Base-by-base conservation (phyloP, 1,284 basidiomycete genomes). In the Uromyces viciae-fabae region DNA sequence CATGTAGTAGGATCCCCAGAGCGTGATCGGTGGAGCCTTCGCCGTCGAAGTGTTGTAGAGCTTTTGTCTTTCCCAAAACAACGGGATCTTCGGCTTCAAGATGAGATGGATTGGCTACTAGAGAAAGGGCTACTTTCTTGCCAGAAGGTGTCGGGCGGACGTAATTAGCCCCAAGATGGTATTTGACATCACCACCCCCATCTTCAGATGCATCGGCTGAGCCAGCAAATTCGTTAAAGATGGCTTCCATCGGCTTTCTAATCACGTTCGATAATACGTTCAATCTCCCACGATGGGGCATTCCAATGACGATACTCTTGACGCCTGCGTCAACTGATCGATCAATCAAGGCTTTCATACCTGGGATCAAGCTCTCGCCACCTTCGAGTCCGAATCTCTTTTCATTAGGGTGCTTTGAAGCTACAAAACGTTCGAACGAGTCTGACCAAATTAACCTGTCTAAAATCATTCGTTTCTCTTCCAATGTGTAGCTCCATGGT, bases 401-500 rank as follows among this genome's bases (percentile, higher is more conserved):
- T 89, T 99, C 97, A 88, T 98, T 99, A 83, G 97, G 97, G 88
- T 95, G 98, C 87, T 99, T 99, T 89, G 92, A 94, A 31, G 95
- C 92, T 84, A 99, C 95, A 89, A 98, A 99, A 86, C 96, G 95
- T 87, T 99, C 97, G 85, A 99, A 98, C 5, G 94, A 93, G 86
- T 99, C 96, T 38, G 96, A 99, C 97, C 97, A 99, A 87, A 98
- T 98, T 85, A 98, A 91, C 82, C 97, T 93, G 88, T 99, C 97
- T 82, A 99, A 90, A 83, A 99, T 97, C 92, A 97, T 96, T 81
- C 95, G 92, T 88, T 99, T 99, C 89, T 99, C 96, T 85, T 99
- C 97, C 82, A 94, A 90, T 66, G 92, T 92, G 88, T 99, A 99
- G 85, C 94, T 94, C 94, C 94, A 98, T n/a, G 96, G 96, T 84